Evolutionary conservation across 345 rosid species (phyloP), one percentile per base, ranked within the genome.

Genomic region (Gynandropsis gynandra): DNA sequence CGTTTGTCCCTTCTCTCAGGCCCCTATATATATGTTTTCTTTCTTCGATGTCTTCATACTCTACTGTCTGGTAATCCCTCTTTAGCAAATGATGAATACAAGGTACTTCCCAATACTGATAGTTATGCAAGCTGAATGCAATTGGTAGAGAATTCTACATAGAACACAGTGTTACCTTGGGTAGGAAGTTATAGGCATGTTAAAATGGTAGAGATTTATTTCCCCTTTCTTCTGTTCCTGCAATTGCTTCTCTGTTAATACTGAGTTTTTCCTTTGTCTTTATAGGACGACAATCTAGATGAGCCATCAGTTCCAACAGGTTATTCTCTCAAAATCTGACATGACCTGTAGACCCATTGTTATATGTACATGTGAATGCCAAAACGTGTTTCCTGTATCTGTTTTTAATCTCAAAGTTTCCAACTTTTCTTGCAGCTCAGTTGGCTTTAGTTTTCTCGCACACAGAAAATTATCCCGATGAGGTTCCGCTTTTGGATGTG

Each of bases 391-490:
- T 60, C 9, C 44, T 57, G 40, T 43, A 42, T 14, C 52, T 74
- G 5, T 24, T 52, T 62, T 39, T 24, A 33, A n/a, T 41, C 65
- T 66, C 24, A 17, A 17, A 47, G n/a, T 41, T 53, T 56, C 35
- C 12, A 59, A 53, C 50, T 42, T 58, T 44, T 57, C 42, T 65
- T 87, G 74, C 96, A 92, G 96, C 80, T 78, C 70, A 73, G 77
- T 75, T 92, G 41, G 98, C 72, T 67, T 76, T 92, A 69, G 62
- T 87, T 73, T 92, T 92, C 72, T 69, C 93, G 0, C 98, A 92
- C 79, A 78, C 95, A 10, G 86, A 82, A 66, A 79, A 75, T 38
- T 92, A 92, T 60, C 98, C 98, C 0, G 98, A 87, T 42, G 95
- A 85, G 56, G 76, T 78, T 52, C 98, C 98, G 4, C 90, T 87